Evolutionary conservation across 306 rosid species (phyloP).

Genomic region (Urtica urens): DNA sequence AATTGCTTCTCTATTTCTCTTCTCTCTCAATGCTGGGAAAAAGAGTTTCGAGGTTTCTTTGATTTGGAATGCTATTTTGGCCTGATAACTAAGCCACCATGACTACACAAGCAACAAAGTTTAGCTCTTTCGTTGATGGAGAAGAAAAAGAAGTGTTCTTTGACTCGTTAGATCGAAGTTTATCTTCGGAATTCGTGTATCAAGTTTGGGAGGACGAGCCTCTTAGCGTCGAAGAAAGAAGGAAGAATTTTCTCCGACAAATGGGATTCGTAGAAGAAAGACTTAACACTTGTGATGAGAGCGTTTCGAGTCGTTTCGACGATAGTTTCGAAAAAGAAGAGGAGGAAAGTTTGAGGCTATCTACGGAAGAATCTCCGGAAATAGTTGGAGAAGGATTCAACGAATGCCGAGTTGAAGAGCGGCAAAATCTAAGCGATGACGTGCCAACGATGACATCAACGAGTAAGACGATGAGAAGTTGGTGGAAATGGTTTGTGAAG

Average conservation of each 20-base stretch:
- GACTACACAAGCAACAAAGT: slow-evolving; percentile 69
- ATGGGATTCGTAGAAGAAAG: slow-evolving; percentile 40
- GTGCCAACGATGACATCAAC: background rate
- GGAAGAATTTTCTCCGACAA: slow-evolving; percentile 38
- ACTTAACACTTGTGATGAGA: slow-evolving; percentile 32
- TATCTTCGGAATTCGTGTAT: slow-evolving; percentile 43
- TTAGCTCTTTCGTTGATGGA: slow-evolving; percentile 45
- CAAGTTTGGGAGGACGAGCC: slow-evolving; percentile 74
- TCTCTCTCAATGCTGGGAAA: no score
- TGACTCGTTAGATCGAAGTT: slow-evolving; percentile 48
- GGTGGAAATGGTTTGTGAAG: slow-evolving; percentile 47
- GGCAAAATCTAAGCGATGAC: slow-evolving; percentile 13
- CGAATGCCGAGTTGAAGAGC: no score
- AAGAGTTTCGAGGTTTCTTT: slow-evolving; percentile 21
- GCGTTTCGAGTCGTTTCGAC: slow-evolving; percentile 21
- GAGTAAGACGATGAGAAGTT: slow-evolving; percentile 31
- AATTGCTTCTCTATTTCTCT: background rate
- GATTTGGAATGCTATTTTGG: slow-evolving; percentile 41
- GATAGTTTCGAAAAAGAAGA: slow-evolving; percentile 2
- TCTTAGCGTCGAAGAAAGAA: slow-evolving; percentile 58
- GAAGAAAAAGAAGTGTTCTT: slow-evolving; percentile 56
- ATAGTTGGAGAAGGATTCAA: no score
- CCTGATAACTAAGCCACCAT: background rate
- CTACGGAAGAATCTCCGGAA: slow-evolving; percentile 2
- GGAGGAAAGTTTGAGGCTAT: slow-evolving; percentile 14